These are phyloP conservation scores for Fusarium devonianum DNA, from an alignment of 2,329 filamentous ascomycete species.

Conservation along the genomic window DNA sequence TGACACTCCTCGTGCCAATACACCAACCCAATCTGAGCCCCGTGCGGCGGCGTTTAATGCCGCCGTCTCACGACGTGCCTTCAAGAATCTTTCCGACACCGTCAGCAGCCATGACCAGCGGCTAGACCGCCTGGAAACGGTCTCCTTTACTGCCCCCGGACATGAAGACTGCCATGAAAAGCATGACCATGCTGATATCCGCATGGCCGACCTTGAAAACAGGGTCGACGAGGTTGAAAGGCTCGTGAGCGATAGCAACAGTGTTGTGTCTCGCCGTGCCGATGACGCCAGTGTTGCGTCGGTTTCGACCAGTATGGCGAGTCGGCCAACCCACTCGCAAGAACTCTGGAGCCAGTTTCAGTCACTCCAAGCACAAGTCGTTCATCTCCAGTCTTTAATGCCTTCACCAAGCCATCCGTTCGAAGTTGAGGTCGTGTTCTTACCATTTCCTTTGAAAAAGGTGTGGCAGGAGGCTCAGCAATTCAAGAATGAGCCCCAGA, in stretches of 20 bases:
- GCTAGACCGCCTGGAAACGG: slow-evolving; percentile 72
- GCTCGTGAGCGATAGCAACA: slow-evolving; percentile 56
- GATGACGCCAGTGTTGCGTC: slow-evolving; percentile 59
- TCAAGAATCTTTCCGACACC: slow-evolving; percentile 58
- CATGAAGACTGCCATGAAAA: slow-evolving; percentile 74
- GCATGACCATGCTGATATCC: slow-evolving; percentile 70
- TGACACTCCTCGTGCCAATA: slow-evolving; percentile 28
- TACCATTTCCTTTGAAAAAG: slow-evolving; percentile 71
- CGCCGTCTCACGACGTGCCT: slow-evolving; percentile 45
- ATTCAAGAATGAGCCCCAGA: slow-evolving; percentile 52
- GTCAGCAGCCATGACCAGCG: slow-evolving; percentile 69
- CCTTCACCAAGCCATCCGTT: slow-evolving; percentile 72
- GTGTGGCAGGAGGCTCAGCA: slow-evolving; percentile 61
- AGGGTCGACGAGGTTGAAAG: slow-evolving; percentile 67
- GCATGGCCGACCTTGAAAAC: slow-evolving; percentile 73
- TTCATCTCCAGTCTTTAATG: slow-evolving; percentile 64
- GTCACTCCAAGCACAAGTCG: slow-evolving; percentile 57
- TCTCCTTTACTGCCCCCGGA: slow-evolving; percentile 70
- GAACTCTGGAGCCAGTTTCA: slow-evolving; percentile 61
- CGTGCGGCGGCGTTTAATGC: slow-evolving; percentile 30
- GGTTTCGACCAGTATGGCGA: slow-evolving; percentile 52
- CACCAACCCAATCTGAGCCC: slow-evolving; percentile 43
- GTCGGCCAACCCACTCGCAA: slow-evolving; percentile 50
- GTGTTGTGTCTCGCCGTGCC: slow-evolving; percentile 48
- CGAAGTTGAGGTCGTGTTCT: slow-evolving; percentile 77